These are phyloP conservation scores for Zygoascus bituminiphila DNA, from an alignment of 805 yeast genomes.

Conservation along the genomic window DNA sequence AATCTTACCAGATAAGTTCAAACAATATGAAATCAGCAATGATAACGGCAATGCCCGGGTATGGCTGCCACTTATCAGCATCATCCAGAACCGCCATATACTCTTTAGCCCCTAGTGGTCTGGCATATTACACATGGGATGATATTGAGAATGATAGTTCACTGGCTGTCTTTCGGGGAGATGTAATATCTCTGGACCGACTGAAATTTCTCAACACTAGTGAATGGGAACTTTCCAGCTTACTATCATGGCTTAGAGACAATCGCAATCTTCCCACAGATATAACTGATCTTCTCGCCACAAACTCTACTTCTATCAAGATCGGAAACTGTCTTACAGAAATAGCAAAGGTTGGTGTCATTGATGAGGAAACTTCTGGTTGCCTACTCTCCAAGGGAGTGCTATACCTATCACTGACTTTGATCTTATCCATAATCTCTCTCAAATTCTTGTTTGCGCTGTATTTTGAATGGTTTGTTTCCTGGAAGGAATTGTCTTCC, in stretches of 20 bases:
- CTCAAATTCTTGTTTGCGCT: conserved; percentile 69
- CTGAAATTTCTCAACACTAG: conserved; percentile 56
- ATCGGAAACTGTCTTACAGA: conserved; percentile 71
- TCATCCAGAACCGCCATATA: conserved; percentile 56
- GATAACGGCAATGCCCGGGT: conserved; percentile 34
- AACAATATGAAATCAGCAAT: not conserved
- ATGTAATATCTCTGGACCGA: conserved; percentile 64
- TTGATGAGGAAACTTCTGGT: conserved; percentile 73
- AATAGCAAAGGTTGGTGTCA: conserved; percentile 64
- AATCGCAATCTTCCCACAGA: conserved; percentile 13
- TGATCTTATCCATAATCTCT: conserved; percentile 62
- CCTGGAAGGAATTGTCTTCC: conserved; percentile 22
- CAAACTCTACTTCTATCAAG: conserved; percentile 31
- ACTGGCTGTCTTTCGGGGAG: conserved; percentile 69
- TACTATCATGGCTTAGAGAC: not conserved
- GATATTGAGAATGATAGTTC: conserved; percentile 58
- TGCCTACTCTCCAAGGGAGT: conserved; percentile 74
- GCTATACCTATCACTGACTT: conserved; percentile 55
- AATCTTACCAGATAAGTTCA: not conserved
- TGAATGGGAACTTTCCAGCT: conserved; percentile 33
- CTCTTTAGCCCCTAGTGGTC: conserved; percentile 46
- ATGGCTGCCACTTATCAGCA: conserved; percentile 70
- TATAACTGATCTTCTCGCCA: conserved; percentile 5
- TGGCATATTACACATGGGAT: conserved; percentile 74
- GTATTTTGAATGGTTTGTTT: conserved; percentile 68